Evolutionary conservation across 2,329 filamentous ascomycete genomes (phyloP).

Genomic region (Elsinoe arachidis): DNA sequence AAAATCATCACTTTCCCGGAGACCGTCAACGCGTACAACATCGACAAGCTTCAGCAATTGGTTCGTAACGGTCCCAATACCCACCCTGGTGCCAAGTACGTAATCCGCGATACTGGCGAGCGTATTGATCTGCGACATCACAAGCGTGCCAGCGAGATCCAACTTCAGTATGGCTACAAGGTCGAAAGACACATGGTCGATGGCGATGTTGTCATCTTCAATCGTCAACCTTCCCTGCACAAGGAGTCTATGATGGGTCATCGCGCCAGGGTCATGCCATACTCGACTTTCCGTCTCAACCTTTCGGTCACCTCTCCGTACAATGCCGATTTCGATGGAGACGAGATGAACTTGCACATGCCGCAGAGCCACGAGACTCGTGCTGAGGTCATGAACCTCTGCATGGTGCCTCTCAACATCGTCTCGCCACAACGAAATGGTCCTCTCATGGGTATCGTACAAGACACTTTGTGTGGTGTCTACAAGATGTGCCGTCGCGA

Average conservation of each 20-base stretch:
- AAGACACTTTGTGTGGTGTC: slow-evolving; percentile 90
- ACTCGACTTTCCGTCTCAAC: slow-evolving; percentile 96
- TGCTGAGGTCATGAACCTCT: slow-evolving; percentile 87
- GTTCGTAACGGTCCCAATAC: slow-evolving; percentile 91
- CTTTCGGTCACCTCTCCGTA: slow-evolving; percentile 96
- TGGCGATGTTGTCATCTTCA: slow-evolving; percentile 98
- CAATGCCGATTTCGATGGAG: slow-evolving; percentile 99
- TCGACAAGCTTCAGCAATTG: slow-evolving; percentile 77
- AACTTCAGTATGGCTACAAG: slow-evolving; percentile 93
- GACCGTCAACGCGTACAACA: slow-evolving; percentile 96
- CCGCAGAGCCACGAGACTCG: slow-evolving; percentile 95
- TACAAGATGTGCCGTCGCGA: slow-evolving; percentile 96
- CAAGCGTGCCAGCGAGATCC: slow-evolving; percentile 76
- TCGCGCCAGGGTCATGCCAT: slow-evolving; percentile 94
- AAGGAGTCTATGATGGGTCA: slow-evolving; percentile 99
- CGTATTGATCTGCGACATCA: slow-evolving; percentile 92
- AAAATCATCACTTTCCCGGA: slow-evolving; percentile 92
- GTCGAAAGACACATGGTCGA: slow-evolving; percentile 95
- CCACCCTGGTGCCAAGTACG: slow-evolving; percentile 92
- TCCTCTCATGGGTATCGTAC: slow-evolving; percentile 98
- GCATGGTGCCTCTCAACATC: slow-evolving; percentile 96
- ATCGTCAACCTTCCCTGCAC: slow-evolving; percentile 96
- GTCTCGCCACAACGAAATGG: slow-evolving; percentile 96
- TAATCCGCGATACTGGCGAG: slow-evolving; percentile 87
- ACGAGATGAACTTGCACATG: slow-evolving; percentile 99